Evolutionary conservation across 768 basidiomycete species (phyloP), one percentile per base, ranked within the genome.

Genomic region (Ramaria sp.): DNA sequence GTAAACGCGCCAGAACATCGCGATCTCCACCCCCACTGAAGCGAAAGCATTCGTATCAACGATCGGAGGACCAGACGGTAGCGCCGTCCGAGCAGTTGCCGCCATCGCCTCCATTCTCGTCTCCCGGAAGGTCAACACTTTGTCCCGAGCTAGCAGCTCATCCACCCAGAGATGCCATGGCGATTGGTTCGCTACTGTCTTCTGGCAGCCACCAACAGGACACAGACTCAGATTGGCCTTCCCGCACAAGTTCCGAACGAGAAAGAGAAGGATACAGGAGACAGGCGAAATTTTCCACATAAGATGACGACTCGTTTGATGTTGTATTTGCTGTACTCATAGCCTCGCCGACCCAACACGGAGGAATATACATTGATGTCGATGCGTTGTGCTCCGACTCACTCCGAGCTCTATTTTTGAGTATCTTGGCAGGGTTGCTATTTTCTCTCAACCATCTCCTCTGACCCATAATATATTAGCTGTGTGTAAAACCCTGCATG

Each of bases 121-220:
- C 85, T 15, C 80, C 83, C 13, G 78, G 80, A 38, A 54, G 54
- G 37, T 58, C 58, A 7, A 59, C 58, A 13, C 27, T 34, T 17
- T 45, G 59, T 54, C 41, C 59, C 22, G 60, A 60, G 31, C 33
- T 84, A 15, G 79, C 79, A 50, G 82, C 81, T 60, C 83, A 79
- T 63, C 88, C 86, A 45, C 78, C 83, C 49, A 75, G 83, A 56
- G 80, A 79, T 15, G 83, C 84, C 38, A 90, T 90, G 88, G 82
- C 85, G 45, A 89, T 91, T 62, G 86, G 84, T 27, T 86, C 86
- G 1, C 70, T 91, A 31, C 75, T 88, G 22, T 79, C 83, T 59
- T 72, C 63, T 63, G 78, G 53, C 65, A 75, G 67, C 31, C 59
- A 58, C 37, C 66, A 15, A 39, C 46, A 63, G 59, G 69, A 71